Base-by-base conservation (phyloP, 768 basidiomycete species). In the Panaeolus papilionaceus region DNA sequence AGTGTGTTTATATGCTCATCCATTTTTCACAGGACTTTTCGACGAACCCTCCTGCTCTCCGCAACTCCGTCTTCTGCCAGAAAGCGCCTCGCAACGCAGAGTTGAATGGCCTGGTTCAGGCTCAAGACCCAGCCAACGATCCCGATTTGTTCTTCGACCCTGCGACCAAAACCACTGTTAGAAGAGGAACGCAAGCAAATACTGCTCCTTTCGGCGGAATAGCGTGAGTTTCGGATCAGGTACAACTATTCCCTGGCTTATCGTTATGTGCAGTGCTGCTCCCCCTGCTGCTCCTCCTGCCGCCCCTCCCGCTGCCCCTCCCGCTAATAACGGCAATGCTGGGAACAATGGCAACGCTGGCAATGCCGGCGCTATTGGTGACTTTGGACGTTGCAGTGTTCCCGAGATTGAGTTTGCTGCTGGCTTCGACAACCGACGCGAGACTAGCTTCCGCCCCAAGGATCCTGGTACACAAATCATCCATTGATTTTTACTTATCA, bases 51-150 rank as follows among this genome's bases (percentile, higher is more conserved):
- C 83, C 84, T 12, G 78, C 79, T 20, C 70, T 76, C 61, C 79
- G 85, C 51, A 87, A 86, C 77, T 87, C 86, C 3, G 85, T 88
- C 63, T 88, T 86, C 76, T 89, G 87, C 75, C 84, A 84, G 75
- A 83, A 79, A 67, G 80, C 84, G 1, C 86, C 86, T 20, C 81
- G 79, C 73, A 87, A 88, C 68, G 20, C 79, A 16, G 79, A 86
- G 69, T 79, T 88, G 20, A 79, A 80, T 64, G 85, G 85, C 0
- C 74, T 87, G 3, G 81, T 85, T 16, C 85, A 88, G 70, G 81
- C 79, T n/a, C 86, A 87, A 70, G 84, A 87, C 66, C 81, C 83
- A 23, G 82, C 79, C 47, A 85, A 86, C 62, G 80, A 87, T 69
- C 84, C 85, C 11, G 77, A 84, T 26, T 63, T 87, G 23, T 88